Conservation (phyloP, 1,139 yeast species). For the Yamadazyma atmosphaerica region DNA sequence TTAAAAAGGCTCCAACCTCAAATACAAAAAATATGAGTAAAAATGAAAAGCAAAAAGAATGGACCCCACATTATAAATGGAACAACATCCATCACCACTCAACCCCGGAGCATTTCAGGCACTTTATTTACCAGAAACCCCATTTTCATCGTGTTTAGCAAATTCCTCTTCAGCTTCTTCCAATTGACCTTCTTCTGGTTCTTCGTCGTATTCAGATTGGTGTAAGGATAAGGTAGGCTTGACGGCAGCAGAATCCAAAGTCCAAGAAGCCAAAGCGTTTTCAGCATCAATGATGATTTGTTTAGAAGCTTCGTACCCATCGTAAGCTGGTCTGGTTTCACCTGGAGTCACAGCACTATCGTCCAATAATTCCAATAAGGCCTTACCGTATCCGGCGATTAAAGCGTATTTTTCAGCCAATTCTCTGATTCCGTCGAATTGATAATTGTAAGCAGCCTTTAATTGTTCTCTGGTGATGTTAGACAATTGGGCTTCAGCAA, state of each 20-base stretch:
- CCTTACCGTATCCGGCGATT: slow-evolving; percentile 98
- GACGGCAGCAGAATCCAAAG: slow-evolving; percentile 91
- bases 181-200: slow-evolving; percentile 56
- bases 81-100: no score
- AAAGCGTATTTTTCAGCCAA: slow-evolving; percentile 94
- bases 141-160: slow-evolving; percentile 39
- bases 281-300: slow-evolving; percentile 97
- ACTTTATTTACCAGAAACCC: no score
- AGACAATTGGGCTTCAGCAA: slow-evolving; percentile 97
- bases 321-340: slow-evolving; percentile 97
- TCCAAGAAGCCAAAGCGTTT: slow-evolving; percentile 94
- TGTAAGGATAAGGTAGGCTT: slow-evolving; percentile 91
- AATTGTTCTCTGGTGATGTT: slow-evolving; percentile 97
- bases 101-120: no score
- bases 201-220: slow-evolving; percentile 64
- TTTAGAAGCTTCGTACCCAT: slow-evolving; percentile 97
- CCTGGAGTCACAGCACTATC: slow-evolving; percentile 98
- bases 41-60: no score
- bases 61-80: no score
- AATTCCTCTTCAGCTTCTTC: slow-evolving; percentile 52
- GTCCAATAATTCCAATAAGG: slow-evolving; percentile 90
- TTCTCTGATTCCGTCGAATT: slow-evolving; percentile 94
- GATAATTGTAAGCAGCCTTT: slow-evolving; percentile 96
- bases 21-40: no score
- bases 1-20: no score